phyloP scores from a whole-genome alignment of 306 rosid genomes.

The Potentilla sterilis region DNA sequence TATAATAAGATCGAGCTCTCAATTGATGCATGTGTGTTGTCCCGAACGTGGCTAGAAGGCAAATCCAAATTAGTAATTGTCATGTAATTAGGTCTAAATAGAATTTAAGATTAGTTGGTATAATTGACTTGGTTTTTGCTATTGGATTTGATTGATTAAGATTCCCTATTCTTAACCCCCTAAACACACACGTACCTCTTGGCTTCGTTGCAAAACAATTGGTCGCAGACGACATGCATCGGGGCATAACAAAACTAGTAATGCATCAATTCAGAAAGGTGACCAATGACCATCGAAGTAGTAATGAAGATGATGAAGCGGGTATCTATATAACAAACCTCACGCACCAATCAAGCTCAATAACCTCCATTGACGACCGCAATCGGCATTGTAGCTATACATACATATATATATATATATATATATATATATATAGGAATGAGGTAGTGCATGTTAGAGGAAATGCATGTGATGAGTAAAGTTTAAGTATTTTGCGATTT shows the following conservation, averaged over 20 bases:
- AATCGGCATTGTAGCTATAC: too few species aligned
- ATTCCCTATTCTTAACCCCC: neutral
- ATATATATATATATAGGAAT: neutral
- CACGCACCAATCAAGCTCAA: too few species aligned
- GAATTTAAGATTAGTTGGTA: neutral
- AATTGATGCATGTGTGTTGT: too few species aligned
- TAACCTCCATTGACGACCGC: too few species aligned
- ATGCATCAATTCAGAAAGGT: neutral
- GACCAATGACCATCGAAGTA: neutral
- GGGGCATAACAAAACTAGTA: too few species aligned
- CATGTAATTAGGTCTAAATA: neutral
- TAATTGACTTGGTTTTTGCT: neutral
- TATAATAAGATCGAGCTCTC: too few species aligned
- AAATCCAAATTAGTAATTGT: neutral
- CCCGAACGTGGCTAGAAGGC: neutral
- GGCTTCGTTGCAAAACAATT: neutral
- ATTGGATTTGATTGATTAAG: neutral
- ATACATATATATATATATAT: too few species aligned
- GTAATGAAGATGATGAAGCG: neutral
- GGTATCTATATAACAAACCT: too few species aligned
- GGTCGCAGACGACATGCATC: neutral
- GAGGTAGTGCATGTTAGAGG: neutral
- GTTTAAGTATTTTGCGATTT: too few species aligned
- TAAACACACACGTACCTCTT: neutral
- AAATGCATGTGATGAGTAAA: too few species aligned